These are phyloP conservation scores for Scenedesmus sp. DNA, from an alignment of 163 green algal species.

Conservation along the genomic window DNA sequence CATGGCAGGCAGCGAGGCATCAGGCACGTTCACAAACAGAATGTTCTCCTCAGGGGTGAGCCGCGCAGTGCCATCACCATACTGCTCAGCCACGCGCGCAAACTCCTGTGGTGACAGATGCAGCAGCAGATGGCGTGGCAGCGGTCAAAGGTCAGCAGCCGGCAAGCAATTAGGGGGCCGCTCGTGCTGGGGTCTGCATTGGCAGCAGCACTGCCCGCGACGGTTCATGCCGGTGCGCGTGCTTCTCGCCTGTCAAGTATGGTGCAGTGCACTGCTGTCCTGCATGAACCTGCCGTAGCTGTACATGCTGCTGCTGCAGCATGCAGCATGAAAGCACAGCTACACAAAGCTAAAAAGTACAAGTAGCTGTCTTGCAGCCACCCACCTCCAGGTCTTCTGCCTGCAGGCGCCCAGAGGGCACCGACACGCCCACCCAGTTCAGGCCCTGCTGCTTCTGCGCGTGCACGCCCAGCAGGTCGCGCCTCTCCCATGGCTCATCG, in stretches of 20 bases:
- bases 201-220: neutral
- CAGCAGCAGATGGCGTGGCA: slow-evolving; percentile 62
- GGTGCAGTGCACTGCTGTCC: too few species aligned
- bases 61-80: slow-evolving; percentile 91
- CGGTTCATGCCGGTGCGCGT: too few species aligned
- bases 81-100: slow-evolving; percentile 78
- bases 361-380: slow-evolving; percentile 9
- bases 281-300: too few species aligned
- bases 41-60: slow-evolving; percentile 98
- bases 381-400: slow-evolving; percentile 73
- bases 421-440: slow-evolving; percentile 79
- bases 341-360: slow-evolving; percentile 45
- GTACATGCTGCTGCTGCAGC: neutral
- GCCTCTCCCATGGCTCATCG: slow-evolving; percentile 77
- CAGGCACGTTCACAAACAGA: slow-evolving; percentile 90
- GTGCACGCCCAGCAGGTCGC: slow-evolving; percentile 93
- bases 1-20: slow-evolving; percentile 86
- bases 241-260: too few species aligned
- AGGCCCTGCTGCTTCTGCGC: slow-evolving; percentile 91
- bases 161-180: neutral
- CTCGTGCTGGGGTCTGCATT: neutral
- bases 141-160: neutral
- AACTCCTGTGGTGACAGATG: slow-evolving; percentile 52
- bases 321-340: neutral
- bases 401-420: slow-evolving; percentile 89